Evolutionary conservation across 2,329 filamentous ascomycete genomes (phyloP), one percentile per base, ranked within the genome.

Genomic region (Pseudocercospora vitis): DNA sequence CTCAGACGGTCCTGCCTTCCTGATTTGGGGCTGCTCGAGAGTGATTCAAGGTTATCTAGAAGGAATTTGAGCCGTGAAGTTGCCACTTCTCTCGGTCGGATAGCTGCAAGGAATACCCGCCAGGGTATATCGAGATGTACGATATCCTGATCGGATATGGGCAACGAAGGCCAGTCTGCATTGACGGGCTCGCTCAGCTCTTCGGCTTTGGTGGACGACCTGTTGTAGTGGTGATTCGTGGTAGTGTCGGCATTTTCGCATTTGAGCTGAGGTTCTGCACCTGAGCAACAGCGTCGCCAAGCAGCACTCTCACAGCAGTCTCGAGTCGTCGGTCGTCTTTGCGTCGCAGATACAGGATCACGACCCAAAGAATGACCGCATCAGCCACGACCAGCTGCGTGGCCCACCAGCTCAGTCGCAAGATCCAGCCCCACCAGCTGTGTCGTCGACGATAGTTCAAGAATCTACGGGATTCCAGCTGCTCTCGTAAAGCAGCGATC

Each of bases 401-500:
- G 16, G 81, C 69, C 33, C 83, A 72, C 87, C 87, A 91, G 0
- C 87, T 69, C 3, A 86, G 63, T 81, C 89, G 89, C 39, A 82
- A 77, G 1, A 86, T 45, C 89, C 89, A 95, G 1, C 84, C 80
- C 45, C 83, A 79, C 19, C 88, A 71, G 50, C 81, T 85, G 57
- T 81, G 82, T 57, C 82, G 81, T 61, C 81, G 85, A 61, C 81
- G 82, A 14, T 82, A 80, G 57, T 82, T 81, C 74, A 87, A 87
- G 61, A 92, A 82, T 9, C 88, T 80, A 0, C 89, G 85, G 0
- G 84, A 81, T 50, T 90, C 87, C 62, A 97, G 87, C 68, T 97
- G 91, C 72, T 99, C 94, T 29, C 94, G 82, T 57, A 97, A 74
- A 0, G 94, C 94, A 1, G 94, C 91, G 26, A 99, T 84, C 73